These are phyloP conservation scores for Trametes sanguinea DNA, from an alignment of 768 basidiomycete genomes.

Conservation along the genomic window DNA sequence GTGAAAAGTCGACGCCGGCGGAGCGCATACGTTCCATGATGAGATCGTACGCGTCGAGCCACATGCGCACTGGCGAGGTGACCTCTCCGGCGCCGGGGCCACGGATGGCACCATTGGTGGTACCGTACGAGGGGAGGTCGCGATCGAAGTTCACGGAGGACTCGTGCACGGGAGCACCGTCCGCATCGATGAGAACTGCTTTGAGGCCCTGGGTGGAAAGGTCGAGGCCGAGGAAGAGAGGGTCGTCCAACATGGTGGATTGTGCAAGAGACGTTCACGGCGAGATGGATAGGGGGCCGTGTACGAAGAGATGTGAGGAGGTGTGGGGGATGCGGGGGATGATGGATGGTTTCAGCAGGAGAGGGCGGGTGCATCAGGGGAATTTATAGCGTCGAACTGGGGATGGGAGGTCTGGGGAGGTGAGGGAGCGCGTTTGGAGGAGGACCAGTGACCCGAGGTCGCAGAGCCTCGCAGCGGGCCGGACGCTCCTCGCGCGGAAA, in stretches of 20 bases:
- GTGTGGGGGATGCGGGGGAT: neutral
- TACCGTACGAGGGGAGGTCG: conserved; percentile 71
- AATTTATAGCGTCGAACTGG: conserved; percentile 5
- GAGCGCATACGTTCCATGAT: conserved; percentile 62
- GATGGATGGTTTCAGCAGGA: neutral
- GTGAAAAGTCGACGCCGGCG: conserved; percentile 57
- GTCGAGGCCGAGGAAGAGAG: conserved; percentile 78
- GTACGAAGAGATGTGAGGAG: neutral
- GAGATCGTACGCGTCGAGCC: conserved; percentile 84
- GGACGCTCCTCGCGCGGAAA: neutral
- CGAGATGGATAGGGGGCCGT: neutral
- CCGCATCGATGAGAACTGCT: conserved; percentile 64
- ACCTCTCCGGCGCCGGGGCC: conserved; percentile 74
- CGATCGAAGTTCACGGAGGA: conserved; percentile 76
- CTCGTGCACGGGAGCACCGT: conserved; percentile 63
- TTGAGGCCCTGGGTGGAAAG: conserved; percentile 87
- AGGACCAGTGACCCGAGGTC: conserved; percentile 11
- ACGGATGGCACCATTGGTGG: conserved; percentile 62
- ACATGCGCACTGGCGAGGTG: conserved; percentile 79
- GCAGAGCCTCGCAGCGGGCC: neutral
- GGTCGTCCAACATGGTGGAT: conserved; percentile 24
- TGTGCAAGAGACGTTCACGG: neutral
- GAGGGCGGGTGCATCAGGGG: neutral
- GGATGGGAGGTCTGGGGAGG: neutral
- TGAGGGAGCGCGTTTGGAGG: neutral